Evolutionary conservation across 2,329 filamentous ascomycete species (phyloP).

Genomic region (Neoscytalidium dimidiatum): DNA sequence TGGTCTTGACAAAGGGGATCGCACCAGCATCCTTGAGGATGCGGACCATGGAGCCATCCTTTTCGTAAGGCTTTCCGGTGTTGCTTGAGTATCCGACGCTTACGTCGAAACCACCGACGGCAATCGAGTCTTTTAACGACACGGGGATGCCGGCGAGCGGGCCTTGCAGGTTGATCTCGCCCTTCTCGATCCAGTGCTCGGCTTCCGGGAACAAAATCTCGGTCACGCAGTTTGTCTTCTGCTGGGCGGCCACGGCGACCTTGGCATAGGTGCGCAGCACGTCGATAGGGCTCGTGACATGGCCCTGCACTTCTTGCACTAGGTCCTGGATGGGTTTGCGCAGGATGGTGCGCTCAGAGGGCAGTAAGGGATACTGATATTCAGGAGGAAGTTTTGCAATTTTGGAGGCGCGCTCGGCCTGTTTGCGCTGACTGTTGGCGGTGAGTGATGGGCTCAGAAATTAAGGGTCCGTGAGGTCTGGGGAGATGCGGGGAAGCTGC

Average conservation of each 20-base stretch:
- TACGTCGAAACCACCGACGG: slow-evolving; percentile 80
- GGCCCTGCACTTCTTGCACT: slow-evolving; percentile 75
- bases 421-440: slow-evolving; percentile 70
- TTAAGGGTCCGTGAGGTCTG: not conserved
- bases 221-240: slow-evolving; percentile 86
- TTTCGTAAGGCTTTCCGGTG: slow-evolving; percentile 63
- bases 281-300: slow-evolving; percentile 64
- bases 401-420: slow-evolving; percentile 69
- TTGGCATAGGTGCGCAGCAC: slow-evolving; percentile 87
- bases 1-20: slow-evolving; percentile 91
- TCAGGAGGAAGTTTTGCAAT: slow-evolving; percentile 66
- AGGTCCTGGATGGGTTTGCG: slow-evolving; percentile 74
- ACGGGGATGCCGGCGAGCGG: slow-evolving; percentile 86
- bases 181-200: slow-evolving; percentile 66
- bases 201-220: slow-evolving; percentile 81
- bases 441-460: not conserved
- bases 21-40: slow-evolving; percentile 85
- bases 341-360: slow-evolving; percentile 67
- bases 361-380: slow-evolving; percentile 68
- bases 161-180: slow-evolving; percentile 70
- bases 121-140: slow-evolving; percentile 75
- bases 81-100: slow-evolving; percentile 78
- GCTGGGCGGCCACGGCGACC: slow-evolving; percentile 78
- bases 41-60: slow-evolving; percentile 73
- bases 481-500: slow-evolving; percentile 10